Evolutionary conservation across 2,329 filamentous ascomycete genomes (phyloP).

Genomic region (Lasiodiplodia theobromae): DNA sequence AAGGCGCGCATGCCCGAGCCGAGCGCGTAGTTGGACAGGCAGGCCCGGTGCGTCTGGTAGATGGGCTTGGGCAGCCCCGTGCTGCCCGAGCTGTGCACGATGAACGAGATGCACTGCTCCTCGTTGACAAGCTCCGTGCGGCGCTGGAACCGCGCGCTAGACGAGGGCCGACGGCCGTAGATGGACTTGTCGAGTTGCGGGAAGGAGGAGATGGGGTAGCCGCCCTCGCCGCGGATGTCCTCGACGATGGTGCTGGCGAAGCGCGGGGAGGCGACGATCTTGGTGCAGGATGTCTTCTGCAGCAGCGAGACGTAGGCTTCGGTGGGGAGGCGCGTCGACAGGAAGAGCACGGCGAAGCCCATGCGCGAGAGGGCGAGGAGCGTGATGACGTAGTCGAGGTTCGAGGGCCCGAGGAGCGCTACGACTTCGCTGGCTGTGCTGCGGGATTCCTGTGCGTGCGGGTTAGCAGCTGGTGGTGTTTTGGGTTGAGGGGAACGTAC

Average conservation of each 20-base stretch:
- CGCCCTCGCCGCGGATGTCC: not conserved
- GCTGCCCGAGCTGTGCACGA: slow-evolving; percentile 62
- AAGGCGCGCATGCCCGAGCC: slow-evolving; percentile 26
- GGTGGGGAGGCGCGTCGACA: slow-evolving; percentile 62
- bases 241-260: slow-evolving; percentile 5
- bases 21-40: slow-evolving; percentile 43
- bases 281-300: slow-evolving; percentile 49
- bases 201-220: not conserved
- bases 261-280: slow-evolving; percentile 3
- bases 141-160: not conserved
- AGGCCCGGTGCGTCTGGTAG: slow-evolving; percentile 61
- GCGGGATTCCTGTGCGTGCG: not conserved
- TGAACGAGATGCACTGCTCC: slow-evolving; percentile 38
- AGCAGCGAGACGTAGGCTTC: slow-evolving; percentile 54
- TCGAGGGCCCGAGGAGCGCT: slow-evolving; percentile 60
- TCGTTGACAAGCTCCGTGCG: slow-evolving; percentile 33
- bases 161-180: not conserved
- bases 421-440: slow-evolving; percentile 39
- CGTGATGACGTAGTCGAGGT: slow-evolving; percentile 63
- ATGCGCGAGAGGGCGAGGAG: slow-evolving; percentile 62
- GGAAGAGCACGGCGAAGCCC: slow-evolving; percentile 62
- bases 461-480: not conserved
- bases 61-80: slow-evolving; percentile 71
- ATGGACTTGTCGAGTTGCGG: not conserved
- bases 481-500: slow-evolving; percentile 29